These are phyloP conservation scores for Trametes meyenii DNA, from an alignment of 768 basidiomycete species.

Conservation along the genomic window DNA sequence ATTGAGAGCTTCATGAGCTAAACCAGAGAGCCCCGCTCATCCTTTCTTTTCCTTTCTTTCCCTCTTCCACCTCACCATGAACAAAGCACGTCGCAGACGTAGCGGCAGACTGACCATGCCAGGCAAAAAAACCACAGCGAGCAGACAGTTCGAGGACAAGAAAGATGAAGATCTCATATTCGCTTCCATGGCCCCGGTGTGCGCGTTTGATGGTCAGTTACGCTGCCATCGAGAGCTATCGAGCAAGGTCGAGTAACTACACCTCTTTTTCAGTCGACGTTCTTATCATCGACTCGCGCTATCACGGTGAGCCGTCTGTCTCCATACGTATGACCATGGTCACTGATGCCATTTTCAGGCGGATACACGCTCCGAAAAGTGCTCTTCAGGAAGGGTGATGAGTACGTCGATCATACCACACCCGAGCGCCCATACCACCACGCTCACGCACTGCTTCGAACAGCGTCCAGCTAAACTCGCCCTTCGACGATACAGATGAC, in stretches of 20 bases:
- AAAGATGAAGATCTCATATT: conserved; percentile 1
- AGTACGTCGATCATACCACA: not conserved
- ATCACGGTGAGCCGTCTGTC: not conserved
- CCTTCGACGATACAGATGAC: conserved; percentile 8
- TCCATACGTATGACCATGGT: no score
- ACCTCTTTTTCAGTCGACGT: not conserved
- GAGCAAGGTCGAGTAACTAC: not conserved
- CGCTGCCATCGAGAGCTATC: not conserved
- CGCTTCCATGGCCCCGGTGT: not conserved
- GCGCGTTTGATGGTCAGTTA: not conserved
- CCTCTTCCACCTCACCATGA: not conserved
- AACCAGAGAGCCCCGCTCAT: not conserved
- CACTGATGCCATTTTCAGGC: no score
- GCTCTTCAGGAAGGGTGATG: conserved; percentile 18
- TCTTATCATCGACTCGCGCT: not conserved
- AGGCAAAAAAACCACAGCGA: not conserved
- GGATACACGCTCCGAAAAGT: not conserved
- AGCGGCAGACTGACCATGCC: not conserved
- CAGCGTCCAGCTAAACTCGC: conserved; percentile 18
- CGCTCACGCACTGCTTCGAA: not conserved
- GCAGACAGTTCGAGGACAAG: not conserved
- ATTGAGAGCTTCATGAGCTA: no score
- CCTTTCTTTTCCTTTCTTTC: not conserved
- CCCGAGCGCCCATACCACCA: not conserved
- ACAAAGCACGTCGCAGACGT: not conserved